phyloP scores from a whole-genome alignment of 352 stramenopile species.

The Globisporangium cylindrosporum region DNA sequence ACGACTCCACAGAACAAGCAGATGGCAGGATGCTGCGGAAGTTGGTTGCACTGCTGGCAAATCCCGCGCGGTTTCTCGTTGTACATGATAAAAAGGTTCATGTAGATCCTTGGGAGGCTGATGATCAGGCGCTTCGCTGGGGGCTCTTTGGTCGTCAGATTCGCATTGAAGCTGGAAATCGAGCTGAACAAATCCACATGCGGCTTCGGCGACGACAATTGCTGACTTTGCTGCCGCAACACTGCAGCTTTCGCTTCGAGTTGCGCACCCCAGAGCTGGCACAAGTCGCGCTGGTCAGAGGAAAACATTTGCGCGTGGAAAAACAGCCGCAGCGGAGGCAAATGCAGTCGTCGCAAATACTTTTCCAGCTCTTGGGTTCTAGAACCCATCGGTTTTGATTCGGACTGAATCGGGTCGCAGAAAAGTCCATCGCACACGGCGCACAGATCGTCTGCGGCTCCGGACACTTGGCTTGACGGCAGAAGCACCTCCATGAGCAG shows the following conservation, averaged over 20 bases:
- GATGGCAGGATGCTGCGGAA: conserved; percentile 68
- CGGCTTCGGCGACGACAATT: not conserved
- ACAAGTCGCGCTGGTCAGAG: conserved; percentile 49
- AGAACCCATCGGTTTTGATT: not conserved
- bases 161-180: not conserved
- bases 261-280: conserved; percentile 71
- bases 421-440: conserved; percentile 71
- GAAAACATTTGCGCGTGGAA: conserved; percentile 66
- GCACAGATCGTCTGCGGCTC: conserved; percentile 25
- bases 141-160: conserved; percentile 10
- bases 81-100: conserved; percentile 82
- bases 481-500: conserved; percentile 57
- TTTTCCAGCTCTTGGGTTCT: conserved; percentile 31
- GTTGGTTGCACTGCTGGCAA: conserved; percentile 54
- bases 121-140: conserved; percentile 28
- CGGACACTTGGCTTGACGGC: conserved; percentile 19
- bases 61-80: conserved; percentile 56
- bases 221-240: conserved; percentile 29
- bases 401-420: conserved; percentile 9
- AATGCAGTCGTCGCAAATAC: conserved; percentile 55
- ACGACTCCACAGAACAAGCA: conserved; percentile 76
- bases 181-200: conserved; percentile 2
- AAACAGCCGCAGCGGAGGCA: conserved; percentile 65
- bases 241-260: conserved; percentile 72
- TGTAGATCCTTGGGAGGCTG: conserved; percentile 65